Evolutionary conservation across 306 rosid genomes (phyloP), one percentile per base, ranked within the genome.

Genomic region (Lablab purpureus): DNA sequence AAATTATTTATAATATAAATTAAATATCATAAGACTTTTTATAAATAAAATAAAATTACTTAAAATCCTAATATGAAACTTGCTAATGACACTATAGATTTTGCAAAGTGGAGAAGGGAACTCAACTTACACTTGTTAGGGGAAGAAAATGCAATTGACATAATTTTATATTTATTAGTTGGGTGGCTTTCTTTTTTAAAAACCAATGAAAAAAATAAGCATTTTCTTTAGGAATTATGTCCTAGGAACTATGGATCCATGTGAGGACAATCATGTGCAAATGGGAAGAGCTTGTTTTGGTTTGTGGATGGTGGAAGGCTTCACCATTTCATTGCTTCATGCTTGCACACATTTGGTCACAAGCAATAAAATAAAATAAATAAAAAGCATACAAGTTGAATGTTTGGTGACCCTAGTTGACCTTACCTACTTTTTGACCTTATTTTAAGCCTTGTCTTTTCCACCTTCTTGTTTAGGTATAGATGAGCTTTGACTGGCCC

Each of bases 221-320:
- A 78, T 52, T 50, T 67, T n/a, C n/a, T n/a, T 56, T 27, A 43
- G 15, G n/a, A n/a, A n/a, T n/a, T n/a, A n/a, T n/a, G n/a, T n/a
- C n/a, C 41, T 67, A 13, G 50, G 46, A 63, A 21, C 27, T 41
- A 22, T 32, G 19, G 45, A 56, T 68, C 84, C 88, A 86, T 77
- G 87, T 80, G 92, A 82, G 27, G 71, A 75, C 84, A 83, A 72
- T 85, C 63, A 83, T 85, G 86, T 55, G 78, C 79, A 81, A 67
- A 54, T 77, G 43, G 45, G 74, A 77, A 37, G 67, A 76, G 36
- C 50, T 1, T 5, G 10, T 65, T 50, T 66, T 50, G 67, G 19
- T 13, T 65, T 75, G 60, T 75, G 13, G 60, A 47, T 75, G 21
- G 59, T 27, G 79, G 55, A 64, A 12, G 23, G 67, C 58, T 36